A percentile compares a stretch with the other conserved stretches of the same genome.
These are phyloP conservation scores for Filosporella fistucella DNA, from an alignment of 495 filamentous ascomycete genomes.

Conservation along the genomic window DNA sequence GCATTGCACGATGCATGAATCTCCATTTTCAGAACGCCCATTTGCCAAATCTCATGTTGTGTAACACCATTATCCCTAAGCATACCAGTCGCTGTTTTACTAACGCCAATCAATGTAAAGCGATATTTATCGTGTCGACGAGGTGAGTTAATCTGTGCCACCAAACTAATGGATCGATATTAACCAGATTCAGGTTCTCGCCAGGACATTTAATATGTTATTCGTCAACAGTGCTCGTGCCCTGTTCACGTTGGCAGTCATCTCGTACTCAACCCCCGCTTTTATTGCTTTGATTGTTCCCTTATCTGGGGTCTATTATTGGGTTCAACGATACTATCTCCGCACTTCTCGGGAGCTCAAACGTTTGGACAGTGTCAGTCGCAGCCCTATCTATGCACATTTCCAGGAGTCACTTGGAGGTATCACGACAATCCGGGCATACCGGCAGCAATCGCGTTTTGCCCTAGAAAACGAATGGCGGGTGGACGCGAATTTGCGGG, in stretches of 20 bases:
- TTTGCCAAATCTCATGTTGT: constrained; percentile 18
- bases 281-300: constrained; percentile 82
- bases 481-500: constrained; percentile 90
- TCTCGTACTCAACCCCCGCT: constrained; percentile 72
- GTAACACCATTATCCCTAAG: constrained; percentile 18
- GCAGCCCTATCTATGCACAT: constrained; percentile 95
- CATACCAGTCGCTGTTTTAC: constrained; percentile 15
- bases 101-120: constrained; percentile 35
- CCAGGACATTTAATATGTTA: constrained; percentile 87
- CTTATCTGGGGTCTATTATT: constrained; percentile 75
- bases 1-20: constrained; percentile 22
- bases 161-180: constrained; percentile 8
- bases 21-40: constrained; percentile 1
- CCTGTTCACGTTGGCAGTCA: constrained; percentile 80
- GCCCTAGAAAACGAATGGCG: constrained; percentile 95
- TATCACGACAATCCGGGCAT: constrained; percentile 95
- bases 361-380: constrained; percentile 88
- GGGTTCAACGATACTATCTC: constrained; percentile 96
- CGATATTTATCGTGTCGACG: constrained; percentile 94
- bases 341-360: constrained; percentile 95
- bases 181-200: constrained; percentile 54
- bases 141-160: constrained; percentile 32
- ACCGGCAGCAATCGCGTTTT: constrained; percentile 83
- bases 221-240: constrained; percentile 87
- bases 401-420: constrained; percentile 97